Evolutionary conservation across 2,329 filamentous ascomycete species (phyloP).

Genomic region (Aspergillus sp.): DNA sequence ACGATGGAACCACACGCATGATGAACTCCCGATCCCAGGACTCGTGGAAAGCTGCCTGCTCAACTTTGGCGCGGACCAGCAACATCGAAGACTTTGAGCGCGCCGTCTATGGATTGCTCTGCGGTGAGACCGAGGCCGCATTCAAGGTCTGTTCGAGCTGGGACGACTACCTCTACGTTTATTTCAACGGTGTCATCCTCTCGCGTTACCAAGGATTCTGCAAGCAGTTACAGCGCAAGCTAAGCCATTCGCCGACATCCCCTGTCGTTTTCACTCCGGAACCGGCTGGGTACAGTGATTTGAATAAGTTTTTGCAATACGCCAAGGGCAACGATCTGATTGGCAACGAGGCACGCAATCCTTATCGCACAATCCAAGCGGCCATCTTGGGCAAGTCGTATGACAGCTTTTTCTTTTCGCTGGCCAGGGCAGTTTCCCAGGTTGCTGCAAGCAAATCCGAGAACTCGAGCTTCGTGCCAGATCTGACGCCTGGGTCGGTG

Average conservation of each 20-base stretch:
- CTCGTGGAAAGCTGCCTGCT: constrained; percentile 34
- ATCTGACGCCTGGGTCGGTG: constrained; percentile 45
- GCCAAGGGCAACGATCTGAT: constrained; percentile 31
- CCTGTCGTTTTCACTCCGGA: constrained; percentile 53
- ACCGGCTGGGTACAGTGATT: constrained; percentile 43
- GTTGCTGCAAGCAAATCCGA: constrained; percentile 21
- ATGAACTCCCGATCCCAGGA: constrained; percentile 37
- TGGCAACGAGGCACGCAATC: constrained; percentile 36
- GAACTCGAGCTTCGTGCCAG: constrained; percentile 28
- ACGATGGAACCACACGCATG: constrained; percentile 36
- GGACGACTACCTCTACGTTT: constrained; percentile 82
- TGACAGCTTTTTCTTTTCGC: constrained; percentile 35
- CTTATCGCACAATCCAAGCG: constrained; percentile 41
- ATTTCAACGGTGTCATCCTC: constrained; percentile 81
- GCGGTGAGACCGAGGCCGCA: constrained; percentile 75
- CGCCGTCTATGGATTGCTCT: constrained; percentile 86
- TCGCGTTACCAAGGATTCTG: constrained; percentile 71
- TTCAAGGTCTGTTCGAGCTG: constrained; percentile 71
- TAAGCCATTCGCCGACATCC: constrained; percentile 51
- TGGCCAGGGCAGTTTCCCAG: constrained; percentile 38
- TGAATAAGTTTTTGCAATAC: constrained; percentile 34
- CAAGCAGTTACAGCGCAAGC: constrained; percentile 37
- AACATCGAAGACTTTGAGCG: constrained; percentile 73
- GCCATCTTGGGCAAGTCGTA: constrained; percentile 40
- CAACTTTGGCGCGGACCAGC: constrained; percentile 53